Conservation (phyloP, 2,329 filamentous ascomycete species). For the Alternaria viburni region DNA sequence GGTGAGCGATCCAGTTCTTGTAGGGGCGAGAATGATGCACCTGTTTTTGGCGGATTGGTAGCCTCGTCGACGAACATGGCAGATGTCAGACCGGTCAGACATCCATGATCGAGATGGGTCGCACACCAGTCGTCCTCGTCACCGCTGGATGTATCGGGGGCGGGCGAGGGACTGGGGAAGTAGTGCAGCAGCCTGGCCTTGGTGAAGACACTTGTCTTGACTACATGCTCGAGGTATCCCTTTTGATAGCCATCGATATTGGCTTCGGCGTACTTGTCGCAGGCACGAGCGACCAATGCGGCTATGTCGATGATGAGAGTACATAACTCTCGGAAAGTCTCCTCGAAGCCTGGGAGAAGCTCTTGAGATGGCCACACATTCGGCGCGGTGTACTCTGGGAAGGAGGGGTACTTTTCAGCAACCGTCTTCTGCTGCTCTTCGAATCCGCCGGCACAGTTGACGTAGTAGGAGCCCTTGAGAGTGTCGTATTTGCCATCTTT, state of each 20-base stretch:
- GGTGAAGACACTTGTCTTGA: conserved; percentile 82
- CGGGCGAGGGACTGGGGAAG: conserved; percentile 65
- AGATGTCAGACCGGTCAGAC: conserved; percentile 89
- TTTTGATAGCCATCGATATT: conserved; percentile 78
- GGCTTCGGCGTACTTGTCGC: conserved; percentile 80
- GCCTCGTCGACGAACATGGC: conserved; percentile 95
- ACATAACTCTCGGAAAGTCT: conserved; percentile 77
- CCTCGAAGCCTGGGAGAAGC: conserved; percentile 76
- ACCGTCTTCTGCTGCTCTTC: conserved; percentile 63
- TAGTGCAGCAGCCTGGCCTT: conserved; percentile 95
- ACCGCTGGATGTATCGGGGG: conserved; percentile 32
- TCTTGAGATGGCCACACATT: conserved; percentile 83
- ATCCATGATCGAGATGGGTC: conserved; percentile 88
- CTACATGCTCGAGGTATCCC: conserved; percentile 85
- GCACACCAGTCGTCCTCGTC: conserved; percentile 94
- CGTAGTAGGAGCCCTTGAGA: conserved; percentile 83
- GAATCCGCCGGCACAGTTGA: conserved; percentile 73
- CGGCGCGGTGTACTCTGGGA: conserved; percentile 86
- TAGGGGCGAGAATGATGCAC: conserved; percentile 57
- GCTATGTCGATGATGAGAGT: conserved; percentile 87
- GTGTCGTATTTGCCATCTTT: conserved; percentile 80
- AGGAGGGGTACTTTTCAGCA: conserved; percentile 63
- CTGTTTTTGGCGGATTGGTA: conserved; percentile 43
- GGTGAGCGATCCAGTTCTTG: conserved; percentile 77
- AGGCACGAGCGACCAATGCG: conserved; percentile 85